Evolutionary conservation across 2,329 filamentous ascomycete genomes (phyloP).

Genomic region (Neocatenulostroma microsporum): DNA sequence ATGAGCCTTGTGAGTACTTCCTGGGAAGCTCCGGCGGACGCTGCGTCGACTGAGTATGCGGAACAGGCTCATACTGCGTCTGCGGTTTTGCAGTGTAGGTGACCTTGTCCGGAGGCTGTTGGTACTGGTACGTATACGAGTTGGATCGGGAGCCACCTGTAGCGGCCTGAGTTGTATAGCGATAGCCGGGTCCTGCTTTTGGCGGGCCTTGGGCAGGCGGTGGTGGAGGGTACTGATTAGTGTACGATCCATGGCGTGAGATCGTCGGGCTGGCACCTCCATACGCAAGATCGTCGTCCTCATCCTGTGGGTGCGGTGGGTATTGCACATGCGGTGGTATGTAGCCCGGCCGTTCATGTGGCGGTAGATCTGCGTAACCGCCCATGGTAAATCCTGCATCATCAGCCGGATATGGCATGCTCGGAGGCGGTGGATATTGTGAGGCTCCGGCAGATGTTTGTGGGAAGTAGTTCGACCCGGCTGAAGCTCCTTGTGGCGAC

Average conservation of each 20-base stretch:
- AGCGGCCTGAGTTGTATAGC: conserved; percentile 16
- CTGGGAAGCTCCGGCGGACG: conserved; percentile 7
- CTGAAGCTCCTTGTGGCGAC: conserved; percentile 24
- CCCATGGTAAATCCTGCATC: conserved; percentile 36
- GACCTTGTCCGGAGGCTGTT: conserved; percentile 33
- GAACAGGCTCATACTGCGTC: conserved; percentile 4
- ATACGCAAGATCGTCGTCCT: conserved; percentile 28
- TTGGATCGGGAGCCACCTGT: conserved; percentile 15
- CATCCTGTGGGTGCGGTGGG: conserved; percentile 15
- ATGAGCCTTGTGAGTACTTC: conserved; percentile 12
- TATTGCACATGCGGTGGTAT: conserved; percentile 12
- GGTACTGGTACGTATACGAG: conserved; percentile 30
- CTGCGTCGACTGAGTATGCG: conserved; percentile 10
- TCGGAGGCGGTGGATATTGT: conserved; percentile 12
- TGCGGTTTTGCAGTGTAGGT: conserved; percentile 36
- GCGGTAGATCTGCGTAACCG: conserved; percentile 38
- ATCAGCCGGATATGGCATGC: conserved; percentile 22
- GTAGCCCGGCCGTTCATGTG: conserved; percentile 36
- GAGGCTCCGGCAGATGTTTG: conserved; percentile 6
- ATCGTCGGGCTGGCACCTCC: conserved; percentile 11
- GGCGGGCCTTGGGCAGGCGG: too few species aligned
- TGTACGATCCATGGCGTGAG: conserved; percentile 13
- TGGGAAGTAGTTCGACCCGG: conserved; percentile 12
- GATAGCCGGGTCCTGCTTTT: conserved; percentile 12
- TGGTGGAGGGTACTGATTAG: conserved; percentile 12